These are phyloP conservation scores for Cladosporium sp. DNA, from an alignment of 2,329 filamentous ascomycete species.

Conservation along the genomic window DNA sequence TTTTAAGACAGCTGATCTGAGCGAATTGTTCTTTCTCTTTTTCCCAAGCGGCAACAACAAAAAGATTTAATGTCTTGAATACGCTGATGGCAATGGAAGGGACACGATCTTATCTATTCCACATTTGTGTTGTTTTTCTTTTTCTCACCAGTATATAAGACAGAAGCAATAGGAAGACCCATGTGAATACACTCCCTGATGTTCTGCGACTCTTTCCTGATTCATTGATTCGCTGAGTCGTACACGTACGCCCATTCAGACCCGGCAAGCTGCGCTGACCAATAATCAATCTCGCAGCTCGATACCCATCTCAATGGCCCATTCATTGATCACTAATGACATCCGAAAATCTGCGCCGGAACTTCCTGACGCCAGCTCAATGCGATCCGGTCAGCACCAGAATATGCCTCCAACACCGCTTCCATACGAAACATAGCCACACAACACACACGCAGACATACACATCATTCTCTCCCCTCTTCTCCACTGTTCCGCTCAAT, in stretches of 20 bases:
- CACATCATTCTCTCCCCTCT: too few relatives aligned
- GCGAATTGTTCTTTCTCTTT: neutral
- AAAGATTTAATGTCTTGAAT: constrained; percentile 4
- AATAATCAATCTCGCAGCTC: neutral
- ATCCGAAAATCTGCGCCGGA: neutral
- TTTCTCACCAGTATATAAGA: neutral
- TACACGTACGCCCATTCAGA: neutral
- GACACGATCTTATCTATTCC: neutral
- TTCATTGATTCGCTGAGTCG: neutral
- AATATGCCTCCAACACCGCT: too few relatives aligned
- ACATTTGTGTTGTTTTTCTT: neutral
- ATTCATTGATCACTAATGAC: neutral
- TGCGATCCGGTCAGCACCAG: too few relatives aligned
- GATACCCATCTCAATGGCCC: neutral
- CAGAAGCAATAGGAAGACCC: neutral
- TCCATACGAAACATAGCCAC: too few relatives aligned
- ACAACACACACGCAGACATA: too few relatives aligned
- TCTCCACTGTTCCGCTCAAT: neutral
- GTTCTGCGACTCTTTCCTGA: neutral
- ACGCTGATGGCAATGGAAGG: neutral
- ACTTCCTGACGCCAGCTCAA: neutral
- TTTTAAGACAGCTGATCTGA: neutral
- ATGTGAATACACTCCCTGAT: neutral
- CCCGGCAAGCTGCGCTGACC: neutral
- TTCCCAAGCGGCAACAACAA: neutral